Base-by-base conservation (phyloP, 1,139 yeast species). In the Geotrichum siamense region DNA sequence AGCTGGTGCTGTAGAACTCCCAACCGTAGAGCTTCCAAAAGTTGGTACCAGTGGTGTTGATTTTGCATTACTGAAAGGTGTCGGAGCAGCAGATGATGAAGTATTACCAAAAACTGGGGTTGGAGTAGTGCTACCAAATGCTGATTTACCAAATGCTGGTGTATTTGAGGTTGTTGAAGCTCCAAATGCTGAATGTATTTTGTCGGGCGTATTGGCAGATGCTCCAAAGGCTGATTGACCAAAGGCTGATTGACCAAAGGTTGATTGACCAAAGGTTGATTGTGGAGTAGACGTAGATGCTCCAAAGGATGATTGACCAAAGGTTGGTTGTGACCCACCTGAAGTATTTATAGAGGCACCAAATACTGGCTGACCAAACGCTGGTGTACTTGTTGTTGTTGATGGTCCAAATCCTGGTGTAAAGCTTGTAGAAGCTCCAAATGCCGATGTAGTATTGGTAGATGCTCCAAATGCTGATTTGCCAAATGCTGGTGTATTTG, bases 401-500 rank as follows among this genome's bases (percentile, higher is more conserved):
- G 34, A 30, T 5, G n/a, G 21, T 13, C 45, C 45, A 38, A 41
- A 44, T 6, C 56, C 46, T 23, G 58, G 53, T 10, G 31, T 10
- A 6, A 37, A 4, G 13, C 52, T 35, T 39, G 45, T 48, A 8
- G 52, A 47, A 1, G 55, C 31, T 12, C 54, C 56, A 31, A 48
- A 49, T 2, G 51, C 45, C 12, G 49, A 36, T 33, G 40, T 39
- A 6, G 48, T 42, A 13, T 54, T n/a, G 12, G 41, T 28, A 19
- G 47, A 17, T 6, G 57, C 38, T 21, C 60, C 58, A 50, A 56
- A 56, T 5, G 43, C 49, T 32, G 59, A 53, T 17, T 35, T 22
- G 4, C 49, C 57, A 50, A 53, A 54, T 5, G 49, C 51, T 39
- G 44, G 43, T 28, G 41, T 43, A 5, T 19, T 16, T 13, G 50